Evolutionary conservation across 108 stramenopile genomes (phyloP).

Genomic region (Discostella pseudostelligera): DNA sequence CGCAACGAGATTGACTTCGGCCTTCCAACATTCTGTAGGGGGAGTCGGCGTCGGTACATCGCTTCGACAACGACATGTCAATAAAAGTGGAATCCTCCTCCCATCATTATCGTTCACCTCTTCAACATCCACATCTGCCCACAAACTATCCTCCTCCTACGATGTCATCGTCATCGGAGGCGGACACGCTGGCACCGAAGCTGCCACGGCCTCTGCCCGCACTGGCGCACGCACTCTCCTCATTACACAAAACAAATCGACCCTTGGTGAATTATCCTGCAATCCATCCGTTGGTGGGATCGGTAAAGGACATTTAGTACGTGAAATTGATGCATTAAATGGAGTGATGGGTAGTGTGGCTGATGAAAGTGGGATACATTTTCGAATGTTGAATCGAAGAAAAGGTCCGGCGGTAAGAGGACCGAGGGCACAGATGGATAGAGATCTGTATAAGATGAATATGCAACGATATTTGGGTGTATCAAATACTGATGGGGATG

Average conservation of each 20-base stretch:
- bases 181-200: constrained; percentile 98
- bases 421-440: constrained; percentile 93
- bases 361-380: constrained; percentile 94
- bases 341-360: constrained; percentile 94
- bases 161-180: constrained; percentile 97
- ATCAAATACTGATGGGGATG: constrained; percentile 2
- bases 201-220: constrained; percentile 92
- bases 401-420: constrained; percentile 93
- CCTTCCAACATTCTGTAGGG: no score
- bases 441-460: constrained; percentile 89
- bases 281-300: constrained; percentile 99
- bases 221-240: constrained; percentile 91
- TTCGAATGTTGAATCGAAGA: constrained; percentile 89
- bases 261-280: constrained; percentile 95
- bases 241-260: constrained; percentile 88
- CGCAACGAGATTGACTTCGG: no score
- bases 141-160: constrained; percentile 31
- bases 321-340: constrained; percentile 96
- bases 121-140: not conserved
- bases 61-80: no score
- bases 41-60: no score
- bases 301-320: constrained; percentile 96
- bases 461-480: constrained; percentile 65
- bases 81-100: no score
- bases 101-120: not conserved